Base-by-base conservation (phyloP, 805 yeast species). In the Suhomyces kilbournensis region DNA sequence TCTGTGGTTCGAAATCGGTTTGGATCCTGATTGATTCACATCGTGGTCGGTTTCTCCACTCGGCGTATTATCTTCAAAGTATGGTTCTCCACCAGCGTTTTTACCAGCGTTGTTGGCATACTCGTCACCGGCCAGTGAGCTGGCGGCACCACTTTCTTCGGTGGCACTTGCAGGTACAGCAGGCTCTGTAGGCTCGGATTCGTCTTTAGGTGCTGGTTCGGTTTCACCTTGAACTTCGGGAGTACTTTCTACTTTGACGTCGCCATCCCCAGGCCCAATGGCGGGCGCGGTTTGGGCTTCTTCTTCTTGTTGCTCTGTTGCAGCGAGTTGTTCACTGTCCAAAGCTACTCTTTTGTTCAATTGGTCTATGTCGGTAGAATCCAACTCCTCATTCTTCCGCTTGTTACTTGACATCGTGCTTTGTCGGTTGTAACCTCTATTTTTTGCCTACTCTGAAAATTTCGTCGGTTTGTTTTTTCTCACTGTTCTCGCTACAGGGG, bases 311-410 rank as follows among this genome's bases (percentile, higher is more conserved):
- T 69, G 68, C 26, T 78, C 82, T 19, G 65, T 63, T 47, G 62
- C 68, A 26, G 75, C 82, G 43, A 79, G 66, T 45, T 77, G 79
- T 51, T 81, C 89, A 51, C 84, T 80, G 57, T 85, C 89, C 58
- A 86, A 75, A 2, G 92, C 92, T 14, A 85, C 87, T 48, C 93
- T 71, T 61, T 86, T 86, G 49, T 75, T 83, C 28, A 79, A 74
- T 50, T 80, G 82, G 53, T 77, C 82, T 44, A 79, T 77, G 10
- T 72, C 71, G 8, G 65, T 50, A 12, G 66, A 57, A 47, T 72
- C 76, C 39, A 55, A 58, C 53, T 85, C 90, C 56, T 86, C 91
- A 70, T 83, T 85, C 71, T 85, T 86, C 51, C 92, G 76, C 65
- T 86, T 70, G 51, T 55, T 60, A 20, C 56, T 55, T 15, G 57